phyloP scores from a whole-genome alignment of 2,329 filamentous ascomycete genomes.

The Decorospora gaudefroyi region DNA sequence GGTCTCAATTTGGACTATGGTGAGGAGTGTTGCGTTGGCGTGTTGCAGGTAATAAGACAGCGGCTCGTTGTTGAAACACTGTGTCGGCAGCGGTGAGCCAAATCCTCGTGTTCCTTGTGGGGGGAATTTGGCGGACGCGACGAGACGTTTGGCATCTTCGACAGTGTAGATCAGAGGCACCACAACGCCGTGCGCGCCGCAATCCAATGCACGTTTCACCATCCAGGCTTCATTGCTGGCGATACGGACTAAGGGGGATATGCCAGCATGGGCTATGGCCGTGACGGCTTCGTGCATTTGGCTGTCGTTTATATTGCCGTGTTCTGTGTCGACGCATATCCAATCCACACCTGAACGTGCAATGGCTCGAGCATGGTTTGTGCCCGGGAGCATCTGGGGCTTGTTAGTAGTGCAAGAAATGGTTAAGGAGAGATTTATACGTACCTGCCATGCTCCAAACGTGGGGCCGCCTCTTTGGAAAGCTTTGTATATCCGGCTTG shows the following conservation, averaged over 20 bases:
- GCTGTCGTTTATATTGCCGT: slow-evolving; percentile 60
- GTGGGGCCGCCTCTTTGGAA: slow-evolving; percentile 56
- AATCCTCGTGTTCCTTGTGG: slow-evolving; percentile 60
- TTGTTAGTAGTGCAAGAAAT: neutral
- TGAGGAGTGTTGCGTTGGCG: slow-evolving; percentile 59
- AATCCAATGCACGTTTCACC: slow-evolving; percentile 65
- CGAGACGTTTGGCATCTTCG: slow-evolving; percentile 58
- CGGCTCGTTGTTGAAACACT: slow-evolving; percentile 50
- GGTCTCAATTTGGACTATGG: slow-evolving; percentile 57
- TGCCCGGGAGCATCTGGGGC: slow-evolving; percentile 21
- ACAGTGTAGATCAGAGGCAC: slow-evolving; percentile 59
- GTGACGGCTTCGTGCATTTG: slow-evolving; percentile 62
- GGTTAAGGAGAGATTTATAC: too few relatives aligned
- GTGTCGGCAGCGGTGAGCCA: slow-evolving; percentile 59
- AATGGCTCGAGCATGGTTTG: slow-evolving; percentile 56
- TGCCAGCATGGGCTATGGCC: slow-evolving; percentile 52
- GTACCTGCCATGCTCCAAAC: slow-evolving; percentile 63
- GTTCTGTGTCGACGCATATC: slow-evolving; percentile 60
- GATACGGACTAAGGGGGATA: slow-evolving; percentile 54
- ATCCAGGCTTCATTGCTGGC: slow-evolving; percentile 64
- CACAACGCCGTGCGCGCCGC: slow-evolving; percentile 63
- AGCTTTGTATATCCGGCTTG: slow-evolving; percentile 58
- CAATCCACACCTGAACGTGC: slow-evolving; percentile 59
- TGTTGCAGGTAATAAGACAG: slow-evolving; percentile 57
- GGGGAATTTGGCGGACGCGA: slow-evolving; percentile 60